phyloP scores from a whole-genome alignment of 2,329 filamentous ascomycete species.

The Sclerotinia borealis region DNA sequence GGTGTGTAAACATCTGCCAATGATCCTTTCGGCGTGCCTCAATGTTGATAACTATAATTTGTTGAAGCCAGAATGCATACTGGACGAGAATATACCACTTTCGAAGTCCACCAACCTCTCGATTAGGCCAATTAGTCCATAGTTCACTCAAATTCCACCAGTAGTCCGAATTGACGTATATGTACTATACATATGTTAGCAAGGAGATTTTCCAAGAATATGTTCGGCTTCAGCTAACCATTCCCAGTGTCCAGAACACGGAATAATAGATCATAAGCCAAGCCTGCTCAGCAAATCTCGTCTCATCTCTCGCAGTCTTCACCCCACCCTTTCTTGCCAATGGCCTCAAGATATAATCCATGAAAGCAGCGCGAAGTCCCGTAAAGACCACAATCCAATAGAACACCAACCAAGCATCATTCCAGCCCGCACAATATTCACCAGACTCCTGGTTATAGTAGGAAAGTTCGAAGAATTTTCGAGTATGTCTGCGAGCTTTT shows the following conservation, averaged over 20 bases:
- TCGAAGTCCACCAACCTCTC: conserved; percentile 65
- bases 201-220: background rate
- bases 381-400: conserved; percentile 83
- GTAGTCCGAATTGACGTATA: conserved; percentile 72
- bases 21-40: conserved; percentile 93
- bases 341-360: conserved; percentile 83
- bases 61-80: conserved; percentile 89
- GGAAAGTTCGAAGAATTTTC: conserved; percentile 81
- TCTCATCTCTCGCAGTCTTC: conserved; percentile 65
- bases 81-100: conserved; percentile 90
- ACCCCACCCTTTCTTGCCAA: conserved; percentile 69
- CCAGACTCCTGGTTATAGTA: conserved; percentile 68
- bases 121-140: conserved; percentile 79
- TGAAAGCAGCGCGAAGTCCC: conserved; percentile 72
- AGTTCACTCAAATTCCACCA: conserved; percentile 71
- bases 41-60: conserved; percentile 89
- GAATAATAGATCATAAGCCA: conserved; percentile 84
- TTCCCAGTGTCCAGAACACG: conserved; percentile 75
- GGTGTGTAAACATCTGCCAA: conserved; percentile 92
- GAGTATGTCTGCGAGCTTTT: conserved; percentile 69
- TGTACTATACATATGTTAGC: conserved; percentile 51
- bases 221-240: conserved; percentile 49
- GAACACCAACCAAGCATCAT: conserved; percentile 72
- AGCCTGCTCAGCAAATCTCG: conserved; percentile 88
- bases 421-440: conserved; percentile 68